Conservation (phyloP, 129 eudicot species). For the Rutidosis leptorrhynchoides region DNA sequence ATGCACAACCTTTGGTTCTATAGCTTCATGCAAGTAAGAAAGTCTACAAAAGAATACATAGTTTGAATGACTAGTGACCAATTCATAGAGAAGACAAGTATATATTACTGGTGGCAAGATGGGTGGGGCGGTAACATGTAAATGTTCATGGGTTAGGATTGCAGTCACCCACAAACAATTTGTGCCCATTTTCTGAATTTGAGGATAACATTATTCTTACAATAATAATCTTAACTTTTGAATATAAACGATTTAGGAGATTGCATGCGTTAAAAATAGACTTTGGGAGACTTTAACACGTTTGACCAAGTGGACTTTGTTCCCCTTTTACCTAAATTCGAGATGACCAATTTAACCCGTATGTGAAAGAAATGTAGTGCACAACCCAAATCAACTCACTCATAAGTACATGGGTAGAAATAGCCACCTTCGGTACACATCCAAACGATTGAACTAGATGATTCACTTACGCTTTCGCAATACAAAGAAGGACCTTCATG, state of each 20-base stretch:
- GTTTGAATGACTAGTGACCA: neutral
- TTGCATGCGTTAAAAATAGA: neutral
- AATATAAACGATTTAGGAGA: neutral
- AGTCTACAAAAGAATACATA: conserved; percentile 52
- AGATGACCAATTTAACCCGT: neutral
- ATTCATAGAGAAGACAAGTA: neutral
- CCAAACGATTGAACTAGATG: neutral
- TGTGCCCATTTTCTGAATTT: neutral
- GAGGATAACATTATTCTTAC: neutral
- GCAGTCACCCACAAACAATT: neutral
- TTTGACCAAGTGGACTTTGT: neutral
- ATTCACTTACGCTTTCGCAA: conserved; percentile 87
- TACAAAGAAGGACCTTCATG: conserved; percentile 89
- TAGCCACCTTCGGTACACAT: neutral
- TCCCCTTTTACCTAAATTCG: neutral
- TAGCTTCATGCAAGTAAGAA: conserved; percentile 93
- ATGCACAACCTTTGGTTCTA: conserved; percentile 95
- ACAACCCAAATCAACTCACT: neutral
- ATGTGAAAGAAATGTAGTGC: neutral
- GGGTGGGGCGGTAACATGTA: too few species aligned
- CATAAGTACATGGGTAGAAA: neutral
- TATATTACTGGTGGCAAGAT: neutral
- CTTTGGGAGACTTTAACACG: neutral
- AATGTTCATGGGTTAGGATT: too few species aligned
- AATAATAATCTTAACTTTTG: neutral